Base-by-base conservation (phyloP, 1,284 basidiomycete species). In the Cutaneotrichosporon arboriforme region DNA sequence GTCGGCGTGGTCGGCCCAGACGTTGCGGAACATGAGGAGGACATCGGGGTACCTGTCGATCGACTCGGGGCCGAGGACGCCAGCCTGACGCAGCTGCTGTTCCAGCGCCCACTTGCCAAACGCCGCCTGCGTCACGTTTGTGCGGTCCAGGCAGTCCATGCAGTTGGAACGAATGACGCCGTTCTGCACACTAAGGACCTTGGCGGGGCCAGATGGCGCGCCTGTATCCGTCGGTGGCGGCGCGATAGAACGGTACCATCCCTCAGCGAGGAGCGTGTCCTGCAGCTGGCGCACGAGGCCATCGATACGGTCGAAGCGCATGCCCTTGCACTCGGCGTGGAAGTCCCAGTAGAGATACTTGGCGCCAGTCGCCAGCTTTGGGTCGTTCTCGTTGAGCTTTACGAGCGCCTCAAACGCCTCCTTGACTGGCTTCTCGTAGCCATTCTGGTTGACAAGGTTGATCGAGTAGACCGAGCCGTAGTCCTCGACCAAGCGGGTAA, bases 1-100 rank as follows among this genome's bases (percentile, higher is more conserved):
- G 74, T 99, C 91, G 17, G 91, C 96, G 70, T 98, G 94, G 69
- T 98, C 90, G 18, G 96, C 88, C 96, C 96, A 99, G 72, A 97
- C 92, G 72, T 92, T 87, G 68, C 94, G 83, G 78, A 96, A 93
- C 58, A 91, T 83, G 62, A 80, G 80, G 76, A 87, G 85, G 63
- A 96, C 82, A 9, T 82, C 80, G 35, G 86, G 81, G 63, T 90
- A 86, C 62, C 87, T 83, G 59, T 92, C 89, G 15, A 97, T 76
- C 20, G 77, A 77, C 60, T 88, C 87, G 43, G 81, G 76, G 17
- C 81, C 79, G 34, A 96, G 70, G 4, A 97, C 81, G 4, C 86
- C 87, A 10, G 85, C 75, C 12, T 80, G 78, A 56, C 80, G 80
- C 52, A 99, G 79, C 70, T 98, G 96, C 52, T 81, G 77, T 63